phyloP scores from a whole-genome alignment of 345 rosid species.

The Hibiscus mutabilis region DNA sequence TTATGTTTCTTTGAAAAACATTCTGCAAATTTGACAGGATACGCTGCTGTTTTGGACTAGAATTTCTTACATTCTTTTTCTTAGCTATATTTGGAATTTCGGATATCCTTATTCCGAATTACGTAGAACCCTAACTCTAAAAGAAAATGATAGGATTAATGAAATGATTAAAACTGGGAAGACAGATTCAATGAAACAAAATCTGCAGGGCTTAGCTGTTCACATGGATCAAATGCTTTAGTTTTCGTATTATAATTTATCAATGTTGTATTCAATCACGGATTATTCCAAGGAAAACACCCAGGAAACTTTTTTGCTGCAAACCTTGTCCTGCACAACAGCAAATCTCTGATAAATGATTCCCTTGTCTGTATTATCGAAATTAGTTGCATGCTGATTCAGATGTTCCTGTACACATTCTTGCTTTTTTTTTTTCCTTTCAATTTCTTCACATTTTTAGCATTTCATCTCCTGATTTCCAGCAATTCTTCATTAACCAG shows the following conservation, averaged over 20 bases:
- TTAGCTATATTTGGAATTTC: too few species aligned
- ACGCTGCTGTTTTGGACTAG: too few species aligned
- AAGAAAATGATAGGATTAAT: too few species aligned
- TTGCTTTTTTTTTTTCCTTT: neutral
- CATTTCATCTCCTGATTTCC: neutral
- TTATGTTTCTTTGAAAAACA: too few species aligned
- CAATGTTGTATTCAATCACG: too few species aligned
- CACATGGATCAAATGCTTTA: conserved; percentile 9
- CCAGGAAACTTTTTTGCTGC: neutral
- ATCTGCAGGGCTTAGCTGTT: neutral
- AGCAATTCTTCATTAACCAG: too few species aligned
- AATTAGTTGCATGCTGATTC: conserved; percentile 13
- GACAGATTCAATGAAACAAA: neutral
- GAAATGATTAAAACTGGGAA: too few species aligned
- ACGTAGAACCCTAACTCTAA: too few species aligned
- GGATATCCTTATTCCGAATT: too few species aligned
- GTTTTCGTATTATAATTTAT: neutral
- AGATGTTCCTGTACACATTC: neutral
- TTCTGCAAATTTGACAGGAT: too few species aligned
- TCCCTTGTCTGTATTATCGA: neutral
- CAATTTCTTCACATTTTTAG: neutral
- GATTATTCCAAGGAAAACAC: neutral
- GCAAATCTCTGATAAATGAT: neutral
- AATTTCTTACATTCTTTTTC: too few species aligned
- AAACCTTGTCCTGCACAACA: neutral